Conservation (phyloP, 306 rosid species). For the Rubus idaeus region DNA sequence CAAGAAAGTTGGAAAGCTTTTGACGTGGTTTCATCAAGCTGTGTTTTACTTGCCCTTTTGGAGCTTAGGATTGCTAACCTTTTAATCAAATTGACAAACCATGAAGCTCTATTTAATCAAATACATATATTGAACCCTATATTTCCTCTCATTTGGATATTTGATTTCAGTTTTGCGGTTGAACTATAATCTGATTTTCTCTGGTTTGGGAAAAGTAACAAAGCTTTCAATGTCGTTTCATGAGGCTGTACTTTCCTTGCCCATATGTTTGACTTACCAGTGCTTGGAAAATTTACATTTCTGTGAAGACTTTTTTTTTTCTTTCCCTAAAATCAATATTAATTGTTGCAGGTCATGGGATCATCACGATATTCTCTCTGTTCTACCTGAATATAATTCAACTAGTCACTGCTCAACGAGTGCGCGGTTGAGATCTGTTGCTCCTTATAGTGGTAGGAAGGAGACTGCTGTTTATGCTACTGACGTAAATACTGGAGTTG, state of each 20-base stretch:
- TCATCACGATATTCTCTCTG: conserved; percentile 84
- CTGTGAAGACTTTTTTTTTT: neutral
- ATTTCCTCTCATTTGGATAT: neutral
- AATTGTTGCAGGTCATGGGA: conserved; percentile 78
- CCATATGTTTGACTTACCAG: neutral
- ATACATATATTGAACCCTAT: neutral
- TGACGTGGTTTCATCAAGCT: neutral
- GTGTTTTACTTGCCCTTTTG: neutral
- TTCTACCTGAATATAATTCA: conserved; percentile 77
- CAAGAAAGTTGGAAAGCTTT: neutral
- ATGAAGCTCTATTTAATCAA: neutral
- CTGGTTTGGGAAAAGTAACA: neutral
- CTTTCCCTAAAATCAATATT: neutral
- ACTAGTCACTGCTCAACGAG: conserved; percentile 84
- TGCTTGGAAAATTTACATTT: neutral
- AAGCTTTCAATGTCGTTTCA: neutral
- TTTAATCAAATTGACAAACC: neutral
- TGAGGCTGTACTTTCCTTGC: neutral
- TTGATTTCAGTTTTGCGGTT: neutral
- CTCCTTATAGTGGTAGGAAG: conserved; percentile 84
- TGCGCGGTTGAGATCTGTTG: conserved; percentile 74
- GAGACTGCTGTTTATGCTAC: conserved; percentile 97
- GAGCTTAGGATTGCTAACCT: neutral
- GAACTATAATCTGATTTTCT: neutral
- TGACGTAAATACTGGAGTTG: conserved; percentile 64